A percentile compares a stretch with the other conserved stretches of the same genome.
Conservation (phyloP, 1,139 yeast genomes). For the Meyerozyma carpophila region DNA sequence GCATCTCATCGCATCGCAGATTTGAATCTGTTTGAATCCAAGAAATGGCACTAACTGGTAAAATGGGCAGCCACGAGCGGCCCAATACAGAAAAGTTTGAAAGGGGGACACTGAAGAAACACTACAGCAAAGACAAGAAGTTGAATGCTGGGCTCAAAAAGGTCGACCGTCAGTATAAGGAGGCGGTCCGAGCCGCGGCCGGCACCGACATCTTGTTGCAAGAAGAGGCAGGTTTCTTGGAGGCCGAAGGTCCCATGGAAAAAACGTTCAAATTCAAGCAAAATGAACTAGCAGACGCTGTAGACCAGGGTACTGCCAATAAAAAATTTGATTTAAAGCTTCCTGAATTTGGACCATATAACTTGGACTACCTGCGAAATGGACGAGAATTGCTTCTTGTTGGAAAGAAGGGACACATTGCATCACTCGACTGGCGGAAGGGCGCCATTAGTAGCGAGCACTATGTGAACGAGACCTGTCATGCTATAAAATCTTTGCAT, state of each 20-base stretch:
- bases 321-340: constrained; percentile 74
- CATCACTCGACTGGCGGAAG: constrained; percentile 92
- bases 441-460: constrained; percentile 80
- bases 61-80: constrained; percentile 2
- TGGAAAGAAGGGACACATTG: constrained; percentile 92
- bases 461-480: constrained; percentile 80
- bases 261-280: constrained; percentile 83
- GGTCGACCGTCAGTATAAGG: constrained; percentile 67
- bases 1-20: neutral
- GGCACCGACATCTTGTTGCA: constrained; percentile 80
- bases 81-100: constrained; percentile 15
- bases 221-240: constrained; percentile 81
- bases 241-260: constrained; percentile 86
- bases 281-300: constrained; percentile 70
- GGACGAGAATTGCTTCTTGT: constrained; percentile 83
- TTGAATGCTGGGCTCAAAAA: constrained; percentile 60
- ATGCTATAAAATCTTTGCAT: constrained; percentile 85
- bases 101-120: constrained; percentile 16
- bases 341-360: constrained; percentile 83
- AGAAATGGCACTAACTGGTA: neutral
- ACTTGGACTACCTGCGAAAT: constrained; percentile 73
- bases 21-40: neutral
- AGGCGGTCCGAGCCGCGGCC: constrained; percentile 77
- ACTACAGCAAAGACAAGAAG: constrained; percentile 50
- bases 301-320: constrained; percentile 68